Evolutionary conservation across 345 rosid genomes (phyloP).

Genomic region (Linum usitatissimum): DNA sequence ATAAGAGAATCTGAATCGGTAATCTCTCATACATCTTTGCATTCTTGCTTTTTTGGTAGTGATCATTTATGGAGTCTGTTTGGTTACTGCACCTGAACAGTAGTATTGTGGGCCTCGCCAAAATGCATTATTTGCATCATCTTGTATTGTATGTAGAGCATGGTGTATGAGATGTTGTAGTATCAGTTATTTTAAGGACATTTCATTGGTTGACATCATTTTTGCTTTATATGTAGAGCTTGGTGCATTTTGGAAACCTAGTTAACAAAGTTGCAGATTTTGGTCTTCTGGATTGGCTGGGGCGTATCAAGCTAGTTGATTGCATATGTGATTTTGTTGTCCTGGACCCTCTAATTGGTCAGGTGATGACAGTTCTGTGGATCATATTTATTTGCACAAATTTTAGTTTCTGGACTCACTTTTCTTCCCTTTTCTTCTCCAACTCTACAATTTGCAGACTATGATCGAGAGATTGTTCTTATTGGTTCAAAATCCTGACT

Average conservation of each 20-base stretch:
- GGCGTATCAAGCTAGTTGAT: conserved; percentile 62
- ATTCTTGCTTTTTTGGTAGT: neutral
- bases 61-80: neutral
- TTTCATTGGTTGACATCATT: neutral
- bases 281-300: conserved; percentile 75
- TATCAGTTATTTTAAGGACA: neutral
- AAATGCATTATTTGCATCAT: neutral
- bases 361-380: conserved; percentile 32
- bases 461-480: conserved; percentile 64
- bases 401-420: neutral
- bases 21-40: neutral
- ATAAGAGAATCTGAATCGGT: conserved; percentile 53
- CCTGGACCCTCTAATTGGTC: conserved; percentile 66
- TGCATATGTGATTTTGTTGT: conserved; percentile 63
- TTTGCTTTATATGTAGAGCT: conserved; percentile 37
- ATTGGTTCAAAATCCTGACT: conserved; percentile 75
- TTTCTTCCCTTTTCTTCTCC: neutral
- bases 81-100: neutral
- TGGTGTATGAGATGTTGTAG: neutral
- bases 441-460: conserved; percentile 33
- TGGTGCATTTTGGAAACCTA: conserved; percentile 45
- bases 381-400: neutral
- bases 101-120: neutral
- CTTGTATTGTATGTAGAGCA: neutral
- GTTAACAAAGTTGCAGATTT: conserved; percentile 56